A percentile compares a stretch with the other conserved stretches of the same genome.
These are phyloP conservation scores for Juglanconis sp. DNA, from an alignment of 2,329 filamentous ascomycete species.

Conservation along the genomic window DNA sequence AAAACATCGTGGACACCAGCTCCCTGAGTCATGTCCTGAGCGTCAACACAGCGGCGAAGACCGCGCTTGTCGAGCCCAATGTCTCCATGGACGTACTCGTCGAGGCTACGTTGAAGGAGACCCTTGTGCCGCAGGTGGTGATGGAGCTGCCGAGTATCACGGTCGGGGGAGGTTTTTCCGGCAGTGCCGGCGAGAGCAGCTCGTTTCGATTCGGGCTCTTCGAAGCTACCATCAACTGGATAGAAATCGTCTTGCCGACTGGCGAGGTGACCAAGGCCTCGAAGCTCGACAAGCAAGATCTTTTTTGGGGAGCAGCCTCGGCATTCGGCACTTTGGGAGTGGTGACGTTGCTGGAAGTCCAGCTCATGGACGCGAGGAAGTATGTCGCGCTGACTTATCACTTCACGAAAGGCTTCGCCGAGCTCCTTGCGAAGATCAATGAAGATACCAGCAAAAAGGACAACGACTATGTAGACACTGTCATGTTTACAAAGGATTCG, in stretches of 20 bases:
- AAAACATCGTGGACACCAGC: conserved; percentile 66
- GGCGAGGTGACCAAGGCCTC: conserved; percentile 52
- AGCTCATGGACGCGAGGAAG: conserved; percentile 48
- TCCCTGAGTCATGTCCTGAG: conserved; percentile 58
- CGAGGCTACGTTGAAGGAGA: conserved; percentile 50
- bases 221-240: conserved; percentile 57
- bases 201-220: conserved; percentile 67
- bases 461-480: conserved; percentile 67
- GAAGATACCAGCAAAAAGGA: conserved; percentile 27
- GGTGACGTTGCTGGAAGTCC: conserved; percentile 56
- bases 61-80: conserved; percentile 64
- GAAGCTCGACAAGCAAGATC: conserved; percentile 42
- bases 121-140: conserved; percentile 61
- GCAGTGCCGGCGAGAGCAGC: conserved; percentile 64
- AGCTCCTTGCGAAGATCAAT: conserved; percentile 42
- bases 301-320: conserved; percentile 58
- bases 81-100: conserved; percentile 66
- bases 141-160: conserved; percentile 73
- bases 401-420: conserved; percentile 37
- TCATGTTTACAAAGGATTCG: conserved; percentile 54
- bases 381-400: conserved; percentile 57
- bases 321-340: conserved; percentile 60
- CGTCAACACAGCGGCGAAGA: conserved; percentile 51
- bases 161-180: conserved; percentile 63
- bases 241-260: conserved; percentile 62